Evolutionary conservation across 2,329 filamentous ascomycete species (phyloP).

Genomic region (Biscogniauxia marginata): DNA sequence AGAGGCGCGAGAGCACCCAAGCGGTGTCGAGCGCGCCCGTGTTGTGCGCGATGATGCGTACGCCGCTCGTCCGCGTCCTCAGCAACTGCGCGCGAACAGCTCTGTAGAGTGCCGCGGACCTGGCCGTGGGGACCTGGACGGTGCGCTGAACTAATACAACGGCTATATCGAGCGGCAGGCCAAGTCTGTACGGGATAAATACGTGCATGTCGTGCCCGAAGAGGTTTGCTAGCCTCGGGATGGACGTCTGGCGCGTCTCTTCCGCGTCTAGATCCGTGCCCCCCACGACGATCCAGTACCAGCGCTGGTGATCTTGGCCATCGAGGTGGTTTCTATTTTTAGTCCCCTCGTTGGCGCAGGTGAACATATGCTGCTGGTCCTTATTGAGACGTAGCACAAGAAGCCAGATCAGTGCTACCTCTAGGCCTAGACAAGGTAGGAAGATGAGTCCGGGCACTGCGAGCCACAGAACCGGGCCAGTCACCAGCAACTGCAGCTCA

Average conservation of each 20-base stretch:
- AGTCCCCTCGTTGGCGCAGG: background rate
- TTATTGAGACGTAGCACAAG: slow-evolving; percentile 17
- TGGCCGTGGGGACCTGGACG: slow-evolving; percentile 29
- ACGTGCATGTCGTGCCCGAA: slow-evolving; percentile 45
- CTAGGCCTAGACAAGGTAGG: slow-evolving; percentile 16
- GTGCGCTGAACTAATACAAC: slow-evolving; percentile 34
- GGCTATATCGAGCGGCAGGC: slow-evolving; percentile 52
- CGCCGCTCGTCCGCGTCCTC: slow-evolving; percentile 31
- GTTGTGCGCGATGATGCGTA: slow-evolving; percentile 42
- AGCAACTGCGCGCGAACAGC: slow-evolving; percentile 37
- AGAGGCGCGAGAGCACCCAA: slow-evolving; percentile 37
- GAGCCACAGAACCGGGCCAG: slow-evolving; percentile 16
- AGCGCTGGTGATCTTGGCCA: background rate
- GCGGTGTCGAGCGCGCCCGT: slow-evolving; percentile 37
- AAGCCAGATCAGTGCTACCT: slow-evolving; percentile 13
- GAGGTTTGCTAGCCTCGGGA: slow-evolving; percentile 36
- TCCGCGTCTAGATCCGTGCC: slow-evolving; percentile 15
- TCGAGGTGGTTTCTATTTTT: background rate
- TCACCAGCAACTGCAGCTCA: slow-evolving; percentile 18
- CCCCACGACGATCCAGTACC: slow-evolving; percentile 19
- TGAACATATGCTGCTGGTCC: slow-evolving; percentile 6
- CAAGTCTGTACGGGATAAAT: slow-evolving; percentile 50
- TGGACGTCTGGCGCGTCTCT: slow-evolving; percentile 28
- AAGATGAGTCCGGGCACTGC: slow-evolving; percentile 18
- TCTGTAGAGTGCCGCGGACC: slow-evolving; percentile 34